Base-by-base conservation (phyloP, 2,329 filamentous ascomycete species). In the Pseudopyrenochaeta lycopersici region DNA sequence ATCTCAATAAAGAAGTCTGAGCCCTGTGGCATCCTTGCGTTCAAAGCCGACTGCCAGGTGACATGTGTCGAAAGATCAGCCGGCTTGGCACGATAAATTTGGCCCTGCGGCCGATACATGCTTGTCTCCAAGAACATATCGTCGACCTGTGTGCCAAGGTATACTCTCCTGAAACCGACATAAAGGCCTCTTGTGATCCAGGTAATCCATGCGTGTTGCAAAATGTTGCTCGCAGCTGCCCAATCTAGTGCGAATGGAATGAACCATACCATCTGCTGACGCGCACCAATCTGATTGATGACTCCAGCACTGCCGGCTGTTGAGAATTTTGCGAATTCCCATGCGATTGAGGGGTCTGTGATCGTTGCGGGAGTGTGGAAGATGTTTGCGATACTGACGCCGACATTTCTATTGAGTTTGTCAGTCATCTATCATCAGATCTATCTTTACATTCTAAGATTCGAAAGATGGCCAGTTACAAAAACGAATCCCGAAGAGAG, bases 251-350 rank as follows among this genome's bases (percentile, higher is more conserved):
- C 81, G 58, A 84, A 86, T 14, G 76, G 73, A 47, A 83, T 80
- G 74, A 87, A 87, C 76, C 83, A 87, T 2, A 81, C 85, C 83
- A 88, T 85, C 71, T 88, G 84, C 73, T 87, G 78, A 55, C 85
- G 80, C 12, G 79, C 80, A 48, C 77, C 76, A 58, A 85, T 82
- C 52, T 81, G 80, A 67, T 87, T 87, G 67, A 88, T 85, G 46
- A 88, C 84, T 33, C 80, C 85, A 43, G 85, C 85, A 20, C 80
- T 82, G 2, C 77, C 78, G 52, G 76, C 76, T n/a, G 78, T 70
- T 6, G 73, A 79, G 30, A 63, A 65, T 11, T 48, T 46, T 6
- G 84, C 85, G 60, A 88, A 78, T 46, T 82, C 75, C 68, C 77
- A 81, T n/a, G 85, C 83, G 9, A 80, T 82, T 29, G 73, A 79